A percentile compares a stretch with the other conserved stretches of the same genome.
phyloP scores from a whole-genome alignment of 441 rosid genomes.

The Pelargonium australe region DNA sequence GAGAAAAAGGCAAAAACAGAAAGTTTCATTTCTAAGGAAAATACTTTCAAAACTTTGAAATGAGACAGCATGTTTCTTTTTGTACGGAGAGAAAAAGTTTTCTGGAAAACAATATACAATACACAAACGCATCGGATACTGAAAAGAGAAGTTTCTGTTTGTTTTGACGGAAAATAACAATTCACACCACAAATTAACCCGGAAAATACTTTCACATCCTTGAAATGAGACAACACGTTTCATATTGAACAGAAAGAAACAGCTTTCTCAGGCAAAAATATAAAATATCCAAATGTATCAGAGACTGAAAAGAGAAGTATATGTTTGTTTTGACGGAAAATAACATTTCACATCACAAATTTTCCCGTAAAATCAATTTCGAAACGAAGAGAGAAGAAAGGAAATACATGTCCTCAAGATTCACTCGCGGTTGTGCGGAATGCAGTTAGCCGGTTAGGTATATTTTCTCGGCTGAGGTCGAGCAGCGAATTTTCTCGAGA shows the following conservation, averaged over 20 bases:
- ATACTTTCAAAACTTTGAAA: neutral
- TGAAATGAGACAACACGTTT: too few relatives aligned
- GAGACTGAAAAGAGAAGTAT: too few relatives aligned
- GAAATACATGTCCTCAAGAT: neutral
- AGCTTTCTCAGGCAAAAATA: too few relatives aligned
- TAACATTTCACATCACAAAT: neutral
- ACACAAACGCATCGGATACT: neutral
- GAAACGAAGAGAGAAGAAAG: neutral
- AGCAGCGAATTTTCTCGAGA: constrained; percentile 10
- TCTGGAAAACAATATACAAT: neutral
- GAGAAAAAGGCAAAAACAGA: neutral
- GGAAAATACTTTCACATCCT: too few relatives aligned
- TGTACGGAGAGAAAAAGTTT: neutral
- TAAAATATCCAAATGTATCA: too few relatives aligned
- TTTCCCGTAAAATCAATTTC: neutral
- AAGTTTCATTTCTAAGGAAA: neutral
- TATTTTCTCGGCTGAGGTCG: neutral
- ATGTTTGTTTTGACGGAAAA: too few relatives aligned
- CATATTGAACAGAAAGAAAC: too few relatives aligned
- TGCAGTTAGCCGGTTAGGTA: neutral
- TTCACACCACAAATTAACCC: too few relatives aligned
- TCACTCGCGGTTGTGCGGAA: neutral
- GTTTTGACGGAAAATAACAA: constrained; percentile 5
- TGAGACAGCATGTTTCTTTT: neutral
- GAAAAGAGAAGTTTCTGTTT: neutral